Evolutionary conservation across 306 rosid genomes (phyloP).

Genomic region (Ormosia emarginata): DNA sequence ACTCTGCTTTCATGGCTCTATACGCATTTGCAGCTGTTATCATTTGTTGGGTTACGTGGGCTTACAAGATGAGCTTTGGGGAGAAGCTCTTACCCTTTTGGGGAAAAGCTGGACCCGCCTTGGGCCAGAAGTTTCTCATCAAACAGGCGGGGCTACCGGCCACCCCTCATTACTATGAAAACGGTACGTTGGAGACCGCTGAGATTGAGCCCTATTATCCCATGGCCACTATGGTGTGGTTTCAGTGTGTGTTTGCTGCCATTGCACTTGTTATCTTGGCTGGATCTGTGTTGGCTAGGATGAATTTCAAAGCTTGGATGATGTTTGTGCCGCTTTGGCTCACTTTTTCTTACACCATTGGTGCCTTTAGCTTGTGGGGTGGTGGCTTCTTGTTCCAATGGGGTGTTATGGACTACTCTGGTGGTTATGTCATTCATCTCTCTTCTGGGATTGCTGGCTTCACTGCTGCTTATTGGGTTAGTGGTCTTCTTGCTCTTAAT

Average conservation of each 20-base stretch:
- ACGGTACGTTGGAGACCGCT: not conserved
- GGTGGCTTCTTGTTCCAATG: slow-evolving; percentile 58
- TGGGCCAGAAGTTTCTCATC: slow-evolving; percentile 40
- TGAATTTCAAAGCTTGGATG: slow-evolving; percentile 58
- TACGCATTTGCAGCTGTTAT: slow-evolving; percentile 46
- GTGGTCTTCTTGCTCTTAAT: not conserved
- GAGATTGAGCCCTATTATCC: slow-evolving; percentile 40
- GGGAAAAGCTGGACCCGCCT: slow-evolving; percentile 47
- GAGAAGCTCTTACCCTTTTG: slow-evolving; percentile 41
- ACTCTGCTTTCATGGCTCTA: slow-evolving; percentile 56
- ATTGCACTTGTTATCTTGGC: slow-evolving; percentile 41
- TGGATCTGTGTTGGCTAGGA: slow-evolving; percentile 46
- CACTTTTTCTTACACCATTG: slow-evolving; percentile 49
- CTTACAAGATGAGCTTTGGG: slow-evolving; percentile 54
- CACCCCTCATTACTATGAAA: not conserved
- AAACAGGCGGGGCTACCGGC: slow-evolving; percentile 16
- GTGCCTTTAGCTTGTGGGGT: slow-evolving; percentile 60
- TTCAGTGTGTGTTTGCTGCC: slow-evolving; percentile 50
- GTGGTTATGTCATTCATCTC: slow-evolving; percentile 67
- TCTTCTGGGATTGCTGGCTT: slow-evolving; percentile 63
- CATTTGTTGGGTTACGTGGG: slow-evolving; percentile 51
- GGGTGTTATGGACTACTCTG: slow-evolving; percentile 71
- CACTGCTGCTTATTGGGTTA: slow-evolving; percentile 59
- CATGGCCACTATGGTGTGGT: slow-evolving; percentile 60
- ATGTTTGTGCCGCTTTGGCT: slow-evolving; percentile 58